Base-by-base conservation (phyloP, 257 asterid genomes). In the Eustoma russellianum region DNA sequence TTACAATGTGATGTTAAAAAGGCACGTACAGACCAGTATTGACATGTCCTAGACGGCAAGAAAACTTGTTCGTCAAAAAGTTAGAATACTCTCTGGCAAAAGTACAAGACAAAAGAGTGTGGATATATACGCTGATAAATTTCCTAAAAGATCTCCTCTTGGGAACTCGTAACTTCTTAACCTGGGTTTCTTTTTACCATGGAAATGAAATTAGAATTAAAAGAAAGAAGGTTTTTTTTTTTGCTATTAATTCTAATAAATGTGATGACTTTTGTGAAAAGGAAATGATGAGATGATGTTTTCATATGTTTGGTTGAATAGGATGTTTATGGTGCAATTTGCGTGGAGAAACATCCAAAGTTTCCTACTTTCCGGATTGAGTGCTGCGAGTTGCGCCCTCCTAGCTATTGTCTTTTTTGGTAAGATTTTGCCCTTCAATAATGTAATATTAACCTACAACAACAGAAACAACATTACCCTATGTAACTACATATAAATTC, bases 251-350 rank as follows among this genome's bases (percentile, higher is more conserved):
- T 44, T 10, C 15, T 44, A 3, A 15, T 11, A 6, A 10, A 44
- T 8, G 48, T 11, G 13, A 8, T 5, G 55, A 9, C 17, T 24
- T 50, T 38, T 19, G 17, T 19, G 53, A 16, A 16, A 11, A 5
- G 19, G 12, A 12, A 28, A 30, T 50, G 55, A 28, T 30, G 30
- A 2, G 35, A 7, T 33, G 54, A 50, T 18, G 9, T 17, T 33
- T 55, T 50, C 19, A 16, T 24, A 33, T 34, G 38, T 13, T 35
- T 38, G 15, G 13, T 6, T 43, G 24, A 47, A 17, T 15, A 70
- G 74, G 64, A 59, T 52, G 69, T 56, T 67, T 50, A 41, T 64
- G 74, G 68, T 63, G 68, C 17, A 67, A 63, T 62, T 63, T 62
- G 73, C 55, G 35, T 46, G 66, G 41, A 28, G 63, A 60, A 60